Evolutionary conservation across 345 rosid species (phyloP), one percentile per base, ranked within the genome.

Genomic region (Sonneratia alba): DNA sequence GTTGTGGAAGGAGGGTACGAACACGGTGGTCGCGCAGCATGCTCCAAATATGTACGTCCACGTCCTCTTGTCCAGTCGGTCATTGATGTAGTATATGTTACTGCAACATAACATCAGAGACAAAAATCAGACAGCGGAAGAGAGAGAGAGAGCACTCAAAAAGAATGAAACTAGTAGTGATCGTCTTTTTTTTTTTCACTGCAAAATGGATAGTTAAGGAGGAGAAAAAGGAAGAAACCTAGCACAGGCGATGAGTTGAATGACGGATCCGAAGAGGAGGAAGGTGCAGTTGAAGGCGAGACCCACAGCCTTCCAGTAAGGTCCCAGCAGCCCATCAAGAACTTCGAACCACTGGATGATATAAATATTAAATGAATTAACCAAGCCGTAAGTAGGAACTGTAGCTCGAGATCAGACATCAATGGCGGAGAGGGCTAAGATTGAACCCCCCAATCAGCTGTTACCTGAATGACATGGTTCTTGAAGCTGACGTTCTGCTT

Each of bases 21-120:
- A 96, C 21, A 96, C 98, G 6, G 99, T 96, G 70, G 99, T 96
- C 18, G 99, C 99, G 79, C 99, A 96, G 78, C 99, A 96, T 79
- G 99, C 99, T 79, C 99, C 99, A 71, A 96, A 96, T 70, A 96
- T 96, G 36, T 92, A 96, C 14, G 99, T 96, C 99, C 98, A 96
- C 67, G 99, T 96, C 79, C 99, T 83, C 89, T 96, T 96, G 83
- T 96, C 99, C 88, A 96, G 70, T 7, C 81, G 87, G 76, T 96
- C 98, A 66, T 92, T 96, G 79, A 96, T 92, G 87, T 96, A 96
- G 80, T 96, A 96, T 72, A 96, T 96, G 79, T 96, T 92, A 76
- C 99, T 95, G 97, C 76, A 0, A 32, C 18, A 13, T 24, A 70
- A 9, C 2, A 38, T 18, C 3, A 37, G 6, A 19, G 1, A 1